A percentile compares a stretch with the other conserved stretches of the same genome.
These are phyloP conservation scores for Gossypium thurberi DNA, from an alignment of 345 rosid species.

Conservation along the genomic window DNA sequence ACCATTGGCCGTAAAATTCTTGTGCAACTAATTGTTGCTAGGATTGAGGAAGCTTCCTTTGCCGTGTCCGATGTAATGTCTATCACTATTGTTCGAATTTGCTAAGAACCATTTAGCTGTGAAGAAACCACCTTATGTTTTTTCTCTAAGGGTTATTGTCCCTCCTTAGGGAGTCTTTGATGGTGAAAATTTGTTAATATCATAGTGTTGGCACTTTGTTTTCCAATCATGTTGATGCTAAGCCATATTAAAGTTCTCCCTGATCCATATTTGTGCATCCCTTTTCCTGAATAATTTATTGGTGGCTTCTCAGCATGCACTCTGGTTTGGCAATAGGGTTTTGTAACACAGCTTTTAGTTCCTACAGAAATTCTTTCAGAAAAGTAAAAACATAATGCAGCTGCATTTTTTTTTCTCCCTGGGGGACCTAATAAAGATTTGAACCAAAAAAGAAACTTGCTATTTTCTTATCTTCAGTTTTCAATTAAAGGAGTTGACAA, in stretches of 20 bases:
- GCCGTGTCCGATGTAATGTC: neutral
- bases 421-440: neutral
- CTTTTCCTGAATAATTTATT: neutral
- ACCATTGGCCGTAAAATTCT: neutral
- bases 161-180: neutral
- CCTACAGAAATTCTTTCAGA: neutral
- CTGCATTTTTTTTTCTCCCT: neutral
- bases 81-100: neutral
- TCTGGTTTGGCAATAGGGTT: neutral
- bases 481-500: neutral
- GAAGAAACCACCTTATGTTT: neutral
- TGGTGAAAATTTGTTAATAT: neutral
- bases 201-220: neutral
- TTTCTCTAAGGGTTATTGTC: neutral
- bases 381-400: too few species aligned
- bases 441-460: neutral
- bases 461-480: neutral
- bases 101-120: neutral
- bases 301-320: neutral
- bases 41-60: neutral
- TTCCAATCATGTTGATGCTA: neutral
- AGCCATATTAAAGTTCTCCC: neutral
- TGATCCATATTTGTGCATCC: conserved; percentile 3
- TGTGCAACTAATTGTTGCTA: neutral
- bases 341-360: neutral